These are phyloP conservation scores for Cyberlindnera lachancei DNA, from an alignment of 805 yeast genomes.

Conservation along the genomic window DNA sequence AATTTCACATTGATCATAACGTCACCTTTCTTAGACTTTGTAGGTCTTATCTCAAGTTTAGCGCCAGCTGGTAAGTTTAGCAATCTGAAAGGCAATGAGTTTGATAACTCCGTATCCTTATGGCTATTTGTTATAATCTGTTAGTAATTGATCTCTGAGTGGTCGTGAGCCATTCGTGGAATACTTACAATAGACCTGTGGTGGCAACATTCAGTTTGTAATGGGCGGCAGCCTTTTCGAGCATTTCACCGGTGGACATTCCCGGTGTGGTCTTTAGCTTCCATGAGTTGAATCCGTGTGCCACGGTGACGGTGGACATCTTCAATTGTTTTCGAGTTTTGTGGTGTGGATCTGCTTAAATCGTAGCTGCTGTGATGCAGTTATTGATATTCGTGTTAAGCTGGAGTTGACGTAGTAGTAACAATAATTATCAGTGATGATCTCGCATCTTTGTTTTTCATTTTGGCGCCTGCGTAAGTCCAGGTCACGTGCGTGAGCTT, in stretches of 20 bases:
- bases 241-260: slow-evolving; percentile 29
- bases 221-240: slow-evolving; percentile 27
- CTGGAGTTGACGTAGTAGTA: too few relatives aligned
- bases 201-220: slow-evolving; percentile 26
- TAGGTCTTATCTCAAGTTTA: slow-evolving; percentile 26
- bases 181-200: slow-evolving; percentile 20
- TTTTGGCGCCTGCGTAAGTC: too few relatives aligned
- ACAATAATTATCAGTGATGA: too few relatives aligned
- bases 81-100: slow-evolving; percentile 36
- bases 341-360: too few relatives aligned
- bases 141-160: background rate
- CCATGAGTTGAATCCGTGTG: slow-evolving; percentile 26
- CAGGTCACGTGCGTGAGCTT: too few relatives aligned
- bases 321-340: background rate
- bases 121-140: slow-evolving; percentile 18
- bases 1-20: slow-evolving; percentile 26
- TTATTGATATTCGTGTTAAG: too few relatives aligned
- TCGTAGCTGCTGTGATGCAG: too few relatives aligned
- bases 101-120: slow-evolving; percentile 26
- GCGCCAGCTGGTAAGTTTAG: slow-evolving; percentile 38
- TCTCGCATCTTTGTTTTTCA: too few relatives aligned
- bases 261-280: slow-evolving; percentile 30
- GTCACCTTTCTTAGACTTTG: slow-evolving; percentile 2
- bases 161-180: background rate
- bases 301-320: slow-evolving; percentile 33